phyloP scores from a whole-genome alignment of 164 flowering plant species.

The Stephania japonica region DNA sequence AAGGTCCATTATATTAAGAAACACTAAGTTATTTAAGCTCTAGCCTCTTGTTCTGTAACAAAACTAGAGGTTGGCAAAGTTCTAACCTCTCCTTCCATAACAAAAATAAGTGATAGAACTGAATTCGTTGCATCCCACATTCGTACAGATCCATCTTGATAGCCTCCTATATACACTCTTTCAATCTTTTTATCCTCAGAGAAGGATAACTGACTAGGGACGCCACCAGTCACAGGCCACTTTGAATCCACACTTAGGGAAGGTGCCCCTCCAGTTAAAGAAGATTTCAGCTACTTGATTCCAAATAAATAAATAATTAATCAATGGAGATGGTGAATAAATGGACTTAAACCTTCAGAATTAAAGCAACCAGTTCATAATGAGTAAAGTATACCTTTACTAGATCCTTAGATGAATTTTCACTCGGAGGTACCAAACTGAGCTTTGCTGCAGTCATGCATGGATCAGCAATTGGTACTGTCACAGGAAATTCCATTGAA shows the following conservation, averaged over 20 bases:
- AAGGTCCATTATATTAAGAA: conserved; percentile 9
- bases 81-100: conserved; percentile 56
- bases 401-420: conserved; percentile 33
- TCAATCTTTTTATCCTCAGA: conserved; percentile 29
- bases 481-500: conserved; percentile 43
- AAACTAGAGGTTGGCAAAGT: conserved; percentile 2
- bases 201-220: conserved; percentile 36
- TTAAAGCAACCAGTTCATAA: neutral
- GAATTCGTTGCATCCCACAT: conserved; percentile 82
- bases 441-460: conserved; percentile 55
- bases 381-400: conserved; percentile 39
- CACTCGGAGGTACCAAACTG: conserved; percentile 25
- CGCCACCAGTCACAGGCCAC: conserved; percentile 87
- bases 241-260: conserved; percentile 23
- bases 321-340: neutral
- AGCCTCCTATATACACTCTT: conserved; percentile 61
- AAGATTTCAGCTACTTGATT: conserved; percentile 31
- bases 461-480: conserved; percentile 59
- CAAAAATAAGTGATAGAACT: conserved; percentile 43
- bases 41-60: conserved; percentile 49
- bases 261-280: conserved; percentile 23
- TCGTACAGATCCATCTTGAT: conserved; percentile 75
- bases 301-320: neutral
- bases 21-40: conserved; percentile 14
- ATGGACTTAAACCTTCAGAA: neutral